phyloP scores from a whole-genome alignment of 2,329 filamentous ascomycete species.

The Fonsecaea erecta region DNA sequence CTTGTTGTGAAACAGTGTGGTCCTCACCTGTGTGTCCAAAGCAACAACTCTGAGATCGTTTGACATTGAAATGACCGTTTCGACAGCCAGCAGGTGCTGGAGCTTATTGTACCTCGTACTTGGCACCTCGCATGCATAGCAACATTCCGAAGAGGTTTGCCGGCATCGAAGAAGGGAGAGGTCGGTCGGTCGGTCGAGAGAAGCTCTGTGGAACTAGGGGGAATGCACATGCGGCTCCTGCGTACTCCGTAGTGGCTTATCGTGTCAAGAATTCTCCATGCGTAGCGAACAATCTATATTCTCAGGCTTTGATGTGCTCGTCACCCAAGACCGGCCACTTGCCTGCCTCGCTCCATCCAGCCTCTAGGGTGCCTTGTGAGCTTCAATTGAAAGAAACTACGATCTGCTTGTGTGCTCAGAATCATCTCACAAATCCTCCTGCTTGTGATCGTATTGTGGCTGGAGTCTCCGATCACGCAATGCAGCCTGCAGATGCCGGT shows the following conservation, averaged over 20 bases:
- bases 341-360: too few relatives aligned
- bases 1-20: background rate
- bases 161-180: too few relatives aligned
- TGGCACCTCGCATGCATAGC: background rate
- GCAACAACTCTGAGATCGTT: background rate
- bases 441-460: background rate
- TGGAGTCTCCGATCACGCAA: background rate
- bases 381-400: too few relatives aligned
- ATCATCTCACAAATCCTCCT: background rate
- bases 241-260: background rate
- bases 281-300: too few relatives aligned
- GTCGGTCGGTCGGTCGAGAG: background rate
- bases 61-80: conserved; percentile 1
- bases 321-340: too few relatives aligned
- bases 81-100: background rate
- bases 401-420: background rate
- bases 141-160: background rate
- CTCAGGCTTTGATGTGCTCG: too few relatives aligned
- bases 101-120: too few relatives aligned
- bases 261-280: background rate
- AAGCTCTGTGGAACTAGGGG: background rate
- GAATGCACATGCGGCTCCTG: background rate
- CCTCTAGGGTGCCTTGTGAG: too few relatives aligned
- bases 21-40: background rate
- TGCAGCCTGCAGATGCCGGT: background rate